phyloP scores from a whole-genome alignment of 805 yeast species.

The Candida hispaniensis region DNA sequence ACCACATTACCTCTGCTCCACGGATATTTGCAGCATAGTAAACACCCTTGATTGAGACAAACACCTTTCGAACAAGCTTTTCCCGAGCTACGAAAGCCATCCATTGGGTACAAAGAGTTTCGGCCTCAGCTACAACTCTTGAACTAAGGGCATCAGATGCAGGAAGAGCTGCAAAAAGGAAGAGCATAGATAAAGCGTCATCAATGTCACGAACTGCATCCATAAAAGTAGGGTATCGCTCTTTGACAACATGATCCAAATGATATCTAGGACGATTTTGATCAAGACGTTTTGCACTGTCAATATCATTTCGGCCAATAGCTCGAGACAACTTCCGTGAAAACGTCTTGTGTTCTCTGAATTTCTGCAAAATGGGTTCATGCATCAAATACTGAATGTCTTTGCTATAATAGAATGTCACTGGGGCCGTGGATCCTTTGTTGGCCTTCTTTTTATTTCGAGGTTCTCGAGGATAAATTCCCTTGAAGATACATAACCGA shows the following conservation, averaged over 20 bases:
- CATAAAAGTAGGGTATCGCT: constrained; percentile 85
- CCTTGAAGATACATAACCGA: constrained; percentile 94
- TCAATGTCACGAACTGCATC: constrained; percentile 90
- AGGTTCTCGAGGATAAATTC: constrained; percentile 95
- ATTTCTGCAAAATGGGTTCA: constrained; percentile 84
- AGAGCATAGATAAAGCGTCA: constrained; percentile 91
- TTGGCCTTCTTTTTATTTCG: constrained; percentile 92
- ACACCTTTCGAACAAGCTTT: constrained; percentile 71
- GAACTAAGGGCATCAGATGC: constrained; percentile 77
- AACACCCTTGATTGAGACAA: constrained; percentile 94
- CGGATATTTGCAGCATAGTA: constrained; percentile 82
- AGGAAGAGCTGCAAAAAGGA: constrained; percentile 88
- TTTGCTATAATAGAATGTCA: constrained; percentile 85
- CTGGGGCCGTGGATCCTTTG: constrained; percentile 94
- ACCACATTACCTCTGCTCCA: constrained; percentile 93
- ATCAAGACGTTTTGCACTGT: constrained; percentile 79
- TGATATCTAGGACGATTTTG: constrained; percentile 72
- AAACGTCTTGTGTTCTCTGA: constrained; percentile 92
- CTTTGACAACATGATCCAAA: constrained; percentile 83
- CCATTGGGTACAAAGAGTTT: constrained; percentile 85
- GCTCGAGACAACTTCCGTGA: constrained; percentile 84
- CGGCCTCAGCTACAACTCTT: constrained; percentile 79
- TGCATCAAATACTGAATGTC: constrained; percentile 92
- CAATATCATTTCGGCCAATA: constrained; percentile 82
- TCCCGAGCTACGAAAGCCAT: constrained; percentile 84